These are phyloP conservation scores for Xylariaceae sp. DNA, from an alignment of 2,329 filamentous ascomycete species.

Conservation along the genomic window DNA sequence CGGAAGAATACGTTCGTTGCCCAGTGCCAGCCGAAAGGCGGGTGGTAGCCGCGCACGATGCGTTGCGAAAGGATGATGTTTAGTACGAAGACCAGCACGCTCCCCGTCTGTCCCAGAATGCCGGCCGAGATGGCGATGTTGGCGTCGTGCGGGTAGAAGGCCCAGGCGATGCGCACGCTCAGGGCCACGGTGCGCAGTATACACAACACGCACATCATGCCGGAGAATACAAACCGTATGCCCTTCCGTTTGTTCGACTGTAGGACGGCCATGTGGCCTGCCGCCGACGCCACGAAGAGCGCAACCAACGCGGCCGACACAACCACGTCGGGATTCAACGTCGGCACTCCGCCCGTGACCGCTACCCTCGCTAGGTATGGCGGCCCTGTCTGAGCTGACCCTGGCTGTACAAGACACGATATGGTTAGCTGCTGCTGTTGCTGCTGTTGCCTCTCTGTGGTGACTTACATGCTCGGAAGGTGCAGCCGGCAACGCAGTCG, in stretches of 20 bases:
- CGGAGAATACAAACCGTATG: slow-evolving; percentile 57
- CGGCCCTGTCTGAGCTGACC: slow-evolving; percentile 13
- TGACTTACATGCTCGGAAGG: background rate
- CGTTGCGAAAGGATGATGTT: slow-evolving; percentile 75
- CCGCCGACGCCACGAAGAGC: slow-evolving; percentile 22
- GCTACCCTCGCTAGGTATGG: slow-evolving; percentile 18
- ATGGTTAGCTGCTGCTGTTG: too few species aligned
- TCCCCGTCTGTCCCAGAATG: slow-evolving; percentile 68
- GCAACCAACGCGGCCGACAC: slow-evolving; percentile 20
- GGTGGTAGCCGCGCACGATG: slow-evolving; percentile 67
- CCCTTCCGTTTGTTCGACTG: slow-evolving; percentile 44
- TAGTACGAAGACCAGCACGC: slow-evolving; percentile 69
- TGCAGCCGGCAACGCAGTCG: background rate
- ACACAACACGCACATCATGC: slow-evolving; percentile 53
- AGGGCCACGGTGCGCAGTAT: slow-evolving; percentile 49
- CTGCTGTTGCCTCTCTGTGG: too few species aligned
- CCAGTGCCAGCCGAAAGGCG: slow-evolving; percentile 62
- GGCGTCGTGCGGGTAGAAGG: slow-evolving; percentile 35
- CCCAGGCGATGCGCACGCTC: slow-evolving; percentile 49
- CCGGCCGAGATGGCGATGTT: slow-evolving; percentile 52
- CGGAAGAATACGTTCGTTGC: slow-evolving; percentile 48
- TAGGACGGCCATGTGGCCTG: slow-evolving; percentile 23
- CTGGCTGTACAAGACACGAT: slow-evolving; percentile 3
- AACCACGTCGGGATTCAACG: slow-evolving; percentile 19
- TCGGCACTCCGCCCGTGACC: slow-evolving; percentile 23